Evolutionary conservation across 805 yeast species (phyloP).

Genomic region (Kluyveromyces aestuarii): DNA sequence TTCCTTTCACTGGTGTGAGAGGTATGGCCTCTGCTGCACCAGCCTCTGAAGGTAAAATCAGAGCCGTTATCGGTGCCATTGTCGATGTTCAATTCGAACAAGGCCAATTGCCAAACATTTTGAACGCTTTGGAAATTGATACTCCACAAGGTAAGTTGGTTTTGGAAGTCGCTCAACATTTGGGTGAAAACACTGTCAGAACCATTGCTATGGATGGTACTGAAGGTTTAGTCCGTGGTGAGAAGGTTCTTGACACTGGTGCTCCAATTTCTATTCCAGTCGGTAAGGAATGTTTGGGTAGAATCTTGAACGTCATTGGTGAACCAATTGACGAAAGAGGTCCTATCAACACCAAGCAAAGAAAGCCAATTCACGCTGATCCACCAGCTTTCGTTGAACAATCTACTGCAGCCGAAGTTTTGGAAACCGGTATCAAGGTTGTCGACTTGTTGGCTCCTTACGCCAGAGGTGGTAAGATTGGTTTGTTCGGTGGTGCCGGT

Average conservation of each 20-base stretch:
- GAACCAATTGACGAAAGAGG: constrained; percentile 99
- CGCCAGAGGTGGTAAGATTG: constrained; percentile 99
- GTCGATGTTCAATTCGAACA: constrained; percentile 98
- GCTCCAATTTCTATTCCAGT: constrained; percentile 98
- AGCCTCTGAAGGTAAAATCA: constrained; percentile 73
- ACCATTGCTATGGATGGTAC: constrained; percentile 99
- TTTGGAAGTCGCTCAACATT: constrained; percentile 98
- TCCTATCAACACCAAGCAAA: constrained; percentile 85
- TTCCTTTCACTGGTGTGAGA: constrained; percentile 36
- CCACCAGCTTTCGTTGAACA: constrained; percentile 96
- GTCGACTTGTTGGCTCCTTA: constrained; percentile 98
- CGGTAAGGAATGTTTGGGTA: constrained; percentile 98
- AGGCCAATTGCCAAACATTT: constrained; percentile 93
- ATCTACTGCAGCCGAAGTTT: constrained; percentile 95
- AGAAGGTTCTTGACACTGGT: constrained; percentile 86
- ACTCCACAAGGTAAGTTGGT: constrained; percentile 73
- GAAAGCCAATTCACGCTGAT: constrained; percentile 98
- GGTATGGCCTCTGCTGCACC: constrained; percentile 35
- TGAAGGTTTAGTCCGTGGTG: constrained; percentile 99
- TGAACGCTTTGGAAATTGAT: constrained; percentile 90
- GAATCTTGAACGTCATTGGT: constrained; percentile 97
- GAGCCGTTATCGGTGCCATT: constrained; percentile 99
- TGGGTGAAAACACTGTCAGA: constrained; percentile 99
- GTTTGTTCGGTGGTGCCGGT: constrained; percentile 99
- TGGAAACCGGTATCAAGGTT: constrained; percentile 99